Evolutionary conservation across 176 grass and related monocot species (phyloP), one percentile per base, ranked within the genome.

Genomic region (Tuctoria greenei): DNA sequence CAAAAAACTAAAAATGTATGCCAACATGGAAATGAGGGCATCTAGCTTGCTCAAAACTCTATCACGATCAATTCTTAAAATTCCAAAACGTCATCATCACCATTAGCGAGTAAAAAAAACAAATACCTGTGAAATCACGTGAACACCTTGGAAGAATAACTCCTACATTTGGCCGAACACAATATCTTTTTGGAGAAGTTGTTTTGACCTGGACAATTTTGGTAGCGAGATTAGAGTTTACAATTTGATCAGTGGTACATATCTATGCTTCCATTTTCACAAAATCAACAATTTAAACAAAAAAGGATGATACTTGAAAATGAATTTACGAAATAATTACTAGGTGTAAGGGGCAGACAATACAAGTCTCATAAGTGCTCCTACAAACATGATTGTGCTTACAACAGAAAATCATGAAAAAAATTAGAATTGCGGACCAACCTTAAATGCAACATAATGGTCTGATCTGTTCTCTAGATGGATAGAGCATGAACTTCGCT

Each of bases 391-490:
- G 8, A 9, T 76, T 17, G 8, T 52, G 26, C 27, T 43, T 43
- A 51, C 8, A 28, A 24, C 3, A 3, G 8, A 11, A 76, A 81
- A 52, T 39, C 8, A 51, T 73, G 17, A 82, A 82, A 11, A 15
- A 20, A 58, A 65, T 57, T 49, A 39, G 65, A 66, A 82, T 60
- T 66, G 49, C 34, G 87, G 67, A 83, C 57, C 27, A 49, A 97
- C 90, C 90, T 97, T 97, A 88, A 97, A 97, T 72, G 93, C 88
- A 74, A 93, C 81, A 89, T 89, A 89, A 26, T 91, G 80, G 67
- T 75, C 70, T 71, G 88, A 85, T 80, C 85, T 93, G 52, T 97
- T 97, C 24, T 74, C 70, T 66, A 97, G 90, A 81, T 78, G 45
- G 10, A 93, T 63, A 50, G 42, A 74, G 82, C 93, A 93, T 31